Base-by-base conservation (phyloP, 2,329 filamentous ascomycete species). In the Hymenoscyphus occultus region DNA sequence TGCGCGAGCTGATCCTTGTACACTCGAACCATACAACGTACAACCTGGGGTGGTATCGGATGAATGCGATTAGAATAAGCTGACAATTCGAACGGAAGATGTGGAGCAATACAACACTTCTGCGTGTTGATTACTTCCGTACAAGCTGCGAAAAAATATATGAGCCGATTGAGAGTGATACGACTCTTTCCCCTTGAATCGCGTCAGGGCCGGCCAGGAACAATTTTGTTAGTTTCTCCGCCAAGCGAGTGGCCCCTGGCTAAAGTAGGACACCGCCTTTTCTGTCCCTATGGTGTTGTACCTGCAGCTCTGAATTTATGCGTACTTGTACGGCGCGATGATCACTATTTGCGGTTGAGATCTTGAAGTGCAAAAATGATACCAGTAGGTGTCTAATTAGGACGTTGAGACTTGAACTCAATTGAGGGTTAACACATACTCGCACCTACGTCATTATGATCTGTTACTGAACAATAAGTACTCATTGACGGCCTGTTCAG, bases 81-180 rank as follows among this genome's bases (percentile, higher is more conserved):
- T 54, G 48, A 54, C 13, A 54, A 54, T 19, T 51, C 28, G 45
- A 51, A 12, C 45, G 45, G 22, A 51, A 28, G 45, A 51, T 51
- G 19, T 51, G 63, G 63, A 48, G 67, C 60, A 61, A 67, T 65
- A 35, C 42, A 19, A 39, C 32, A 42, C 31, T 42, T 58, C 7
- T 16, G 12, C 19, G 59, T 31, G 16, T 28, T 31, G 13, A 28
- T 28, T 28, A 28, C 28, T 2, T 28, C 28, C 28, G 28, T 28
- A 28, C 28, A 28, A 28, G 28, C 28, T 28, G 28, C 0, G 28
- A 28, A 58, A 58, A 14, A 59, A 42, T 40, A 39, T 59, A 57
- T 54, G 60, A 64, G 62, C 61, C 59, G 68, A 70, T 62, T 56
- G 39, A 60, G 63, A 61, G 54, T 67, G 64, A 64, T 61, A 67